Base-by-base conservation (phyloP, 257 asterid genomes). In the Handroanthus guayacan region DNA sequence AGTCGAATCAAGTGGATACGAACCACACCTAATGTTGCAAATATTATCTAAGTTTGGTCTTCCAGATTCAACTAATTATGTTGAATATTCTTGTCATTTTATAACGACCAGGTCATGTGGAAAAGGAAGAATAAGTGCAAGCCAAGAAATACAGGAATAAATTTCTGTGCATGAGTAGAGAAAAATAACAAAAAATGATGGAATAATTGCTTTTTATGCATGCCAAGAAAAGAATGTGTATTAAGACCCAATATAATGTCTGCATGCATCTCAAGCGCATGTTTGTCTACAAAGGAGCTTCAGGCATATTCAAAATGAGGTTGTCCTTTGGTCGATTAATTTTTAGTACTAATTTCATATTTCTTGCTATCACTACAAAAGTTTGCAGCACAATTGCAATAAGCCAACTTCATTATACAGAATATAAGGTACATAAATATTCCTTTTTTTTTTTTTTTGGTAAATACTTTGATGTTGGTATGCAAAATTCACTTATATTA, bases 151-250 rank as follows among this genome's bases (percentile, higher is more conserved):
- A 38, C 8, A n/a, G 8, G 64, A 47, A 67, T 45, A n/a, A 13
- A 52, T 9, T 1, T 8, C 8, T 39, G 18, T 37, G 38, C 4
- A 4, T n/a, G 16, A n/a, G 36, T 20, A 36, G 16, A 37, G 51
- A 34, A 50, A 34, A 41, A 7, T 41, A 8, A 41, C 6, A 65
- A 8, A 43, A 39, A n/a, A 62, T 2, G 74, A n/a, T 12, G 6
- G 34, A 9, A 70, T 50, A 45, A 13, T 54, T 67, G 17, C 69
- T 36, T 72, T 81, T 77, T 56, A 18, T 67, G 37, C 3, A 52
- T 39, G 39, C 25, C 63, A 81, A 78, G 85, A 61, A 78, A 81
- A 54, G 85, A 77, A 81, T 81, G 65, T 45, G 43, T 52, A 31
- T 41, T 31, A 50, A 75, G 61, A 9, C 16, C 9, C 5, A 45